These are phyloP conservation scores for Polyrhizophydium stewartii DNA, from an alignment of 371 early-diverging fungal genomes.

Conservation along the genomic window DNA sequence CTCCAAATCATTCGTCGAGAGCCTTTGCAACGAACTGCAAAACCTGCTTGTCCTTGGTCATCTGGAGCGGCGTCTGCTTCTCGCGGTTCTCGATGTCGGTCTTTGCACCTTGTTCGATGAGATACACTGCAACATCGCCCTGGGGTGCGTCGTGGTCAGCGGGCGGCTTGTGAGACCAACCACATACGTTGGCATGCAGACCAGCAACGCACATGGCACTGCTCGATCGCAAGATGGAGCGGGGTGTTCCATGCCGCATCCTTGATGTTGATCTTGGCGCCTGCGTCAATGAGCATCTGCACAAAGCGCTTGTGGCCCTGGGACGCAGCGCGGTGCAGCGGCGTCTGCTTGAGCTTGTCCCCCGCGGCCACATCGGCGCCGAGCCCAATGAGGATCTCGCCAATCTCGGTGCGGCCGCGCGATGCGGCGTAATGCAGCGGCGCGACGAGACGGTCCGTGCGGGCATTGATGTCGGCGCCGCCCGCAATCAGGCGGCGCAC, in stretches of 20 bases:
- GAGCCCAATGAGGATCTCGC: slow-evolving; percentile 5
- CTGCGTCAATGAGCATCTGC: slow-evolving; percentile 6
- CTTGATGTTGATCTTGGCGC: slow-evolving; percentile 12
- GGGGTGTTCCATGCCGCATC: slow-evolving; percentile 11
- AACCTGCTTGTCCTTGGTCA: slow-evolving; percentile 8
- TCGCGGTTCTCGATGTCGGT: slow-evolving; percentile 9
- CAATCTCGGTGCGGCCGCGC: slow-evolving; percentile 14
- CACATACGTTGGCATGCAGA: too few relatives aligned
- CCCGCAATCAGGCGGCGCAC: slow-evolving; percentile 6
- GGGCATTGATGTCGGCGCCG: slow-evolving; percentile 14
- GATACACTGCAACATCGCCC: slow-evolving; percentile 12
- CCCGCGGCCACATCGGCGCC: slow-evolving; percentile 10
- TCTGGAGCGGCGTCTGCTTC: slow-evolving; percentile 7
- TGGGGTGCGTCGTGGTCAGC: neutral
- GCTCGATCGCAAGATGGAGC: slow-evolving; percentile 14
- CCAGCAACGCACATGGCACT: slow-evolving; percentile 15
- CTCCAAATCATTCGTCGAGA: neutral
- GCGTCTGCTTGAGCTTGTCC: slow-evolving; percentile 15
- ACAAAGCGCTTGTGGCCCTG: slow-evolving; percentile 11
- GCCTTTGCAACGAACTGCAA: neutral
- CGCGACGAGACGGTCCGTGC: slow-evolving; percentile 1
- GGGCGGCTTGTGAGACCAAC: too few relatives aligned
- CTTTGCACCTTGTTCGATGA: slow-evolving; percentile 9
- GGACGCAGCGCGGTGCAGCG: slow-evolving; percentile 12
- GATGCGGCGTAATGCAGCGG: slow-evolving; percentile 19